phyloP scores from a whole-genome alignment of 2,329 filamentous ascomycete species.

The Arthrobotrys musiformis region DNA sequence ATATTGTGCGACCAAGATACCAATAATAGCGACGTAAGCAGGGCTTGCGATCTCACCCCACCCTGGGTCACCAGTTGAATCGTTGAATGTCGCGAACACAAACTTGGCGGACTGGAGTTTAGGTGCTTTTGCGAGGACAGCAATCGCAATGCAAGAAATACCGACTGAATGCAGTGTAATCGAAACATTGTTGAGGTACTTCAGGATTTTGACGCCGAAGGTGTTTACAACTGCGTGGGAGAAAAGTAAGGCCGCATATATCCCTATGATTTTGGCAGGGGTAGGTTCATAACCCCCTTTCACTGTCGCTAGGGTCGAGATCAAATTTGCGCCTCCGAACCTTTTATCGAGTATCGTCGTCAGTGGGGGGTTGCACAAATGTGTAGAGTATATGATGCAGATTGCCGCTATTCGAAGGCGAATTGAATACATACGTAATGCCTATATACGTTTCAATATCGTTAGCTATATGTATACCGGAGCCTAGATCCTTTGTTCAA shows the following conservation, averaged over 20 bases:
- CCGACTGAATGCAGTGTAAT: slow-evolving; percentile 69
- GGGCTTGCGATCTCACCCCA: slow-evolving; percentile 69
- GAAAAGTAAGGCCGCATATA: slow-evolving; percentile 70
- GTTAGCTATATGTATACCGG: slow-evolving; percentile 11
- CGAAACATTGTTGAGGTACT: slow-evolving; percentile 70
- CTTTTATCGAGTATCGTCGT: neutral
- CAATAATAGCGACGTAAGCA: slow-evolving; percentile 69
- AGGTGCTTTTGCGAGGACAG: slow-evolving; percentile 70
- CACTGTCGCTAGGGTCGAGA: slow-evolving; percentile 65
- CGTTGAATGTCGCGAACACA: slow-evolving; percentile 69
- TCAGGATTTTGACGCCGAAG: slow-evolving; percentile 69
- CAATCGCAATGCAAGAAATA: slow-evolving; percentile 68
- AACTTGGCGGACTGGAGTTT: slow-evolving; percentile 69
- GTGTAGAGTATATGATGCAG: neutral
- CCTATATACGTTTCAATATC: slow-evolving; percentile 10
- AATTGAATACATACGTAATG: slow-evolving; percentile 33
- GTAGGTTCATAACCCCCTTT: slow-evolving; percentile 64
- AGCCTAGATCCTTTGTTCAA: too few relatives aligned
- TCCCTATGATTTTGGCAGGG: slow-evolving; percentile 68
- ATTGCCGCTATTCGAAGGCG: neutral
- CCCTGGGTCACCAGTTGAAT: slow-evolving; percentile 67
- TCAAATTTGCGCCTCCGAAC: slow-evolving; percentile 64
- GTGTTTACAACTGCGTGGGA: slow-evolving; percentile 70
- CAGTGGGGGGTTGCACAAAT: neutral
- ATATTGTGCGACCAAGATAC: slow-evolving; percentile 69